Percentiles rank a stretch among this genome's conserved stretches.
Evolutionary conservation across 768 basidiomycete genomes (phyloP).

Genomic region (Lactifluus piperatus): DNA sequence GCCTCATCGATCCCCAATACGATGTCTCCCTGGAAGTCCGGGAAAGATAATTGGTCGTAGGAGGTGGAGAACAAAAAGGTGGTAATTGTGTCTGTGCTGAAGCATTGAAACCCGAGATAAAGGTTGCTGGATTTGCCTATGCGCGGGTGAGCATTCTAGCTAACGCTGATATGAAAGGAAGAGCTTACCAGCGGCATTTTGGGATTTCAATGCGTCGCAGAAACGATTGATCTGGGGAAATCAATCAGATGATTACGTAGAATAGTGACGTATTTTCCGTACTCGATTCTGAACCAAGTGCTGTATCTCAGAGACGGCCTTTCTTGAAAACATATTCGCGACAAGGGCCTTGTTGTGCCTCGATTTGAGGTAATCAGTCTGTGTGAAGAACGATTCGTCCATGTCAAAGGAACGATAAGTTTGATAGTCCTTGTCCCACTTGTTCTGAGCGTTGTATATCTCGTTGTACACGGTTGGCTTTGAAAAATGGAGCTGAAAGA

Average conservation of each 20-base stretch:
- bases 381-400: conserved; percentile 30
- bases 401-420: conserved; percentile 34
- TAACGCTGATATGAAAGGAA: no score
- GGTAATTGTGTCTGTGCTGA: conserved; percentile 37
- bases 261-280: neutral
- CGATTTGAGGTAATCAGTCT: conserved; percentile 29
- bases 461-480: conserved; percentile 8
- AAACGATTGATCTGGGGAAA: conserved; percentile 29
- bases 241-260: neutral
- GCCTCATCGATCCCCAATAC: conserved; percentile 28
- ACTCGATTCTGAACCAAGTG: conserved; percentile 28
- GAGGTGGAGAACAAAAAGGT: conserved; percentile 34
- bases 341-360: conserved; percentile 29
- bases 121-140: conserved; percentile 27
- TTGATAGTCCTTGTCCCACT: conserved; percentile 32
- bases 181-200: conserved; percentile 3
- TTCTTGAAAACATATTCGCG: conserved; percentile 32
- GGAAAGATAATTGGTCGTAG: conserved; percentile 27
- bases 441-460: conserved; percentile 15
- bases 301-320: conserved; percentile 32
- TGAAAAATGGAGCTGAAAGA: conserved; percentile 7
- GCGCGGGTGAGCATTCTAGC: neutral
- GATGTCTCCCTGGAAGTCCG: conserved; percentile 30
- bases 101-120: conserved; percentile 35
- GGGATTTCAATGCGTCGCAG: conserved; percentile 6